Conservation (phyloP, 768 basidiomycete genomes). For the Serendipita vermifera region DNA sequence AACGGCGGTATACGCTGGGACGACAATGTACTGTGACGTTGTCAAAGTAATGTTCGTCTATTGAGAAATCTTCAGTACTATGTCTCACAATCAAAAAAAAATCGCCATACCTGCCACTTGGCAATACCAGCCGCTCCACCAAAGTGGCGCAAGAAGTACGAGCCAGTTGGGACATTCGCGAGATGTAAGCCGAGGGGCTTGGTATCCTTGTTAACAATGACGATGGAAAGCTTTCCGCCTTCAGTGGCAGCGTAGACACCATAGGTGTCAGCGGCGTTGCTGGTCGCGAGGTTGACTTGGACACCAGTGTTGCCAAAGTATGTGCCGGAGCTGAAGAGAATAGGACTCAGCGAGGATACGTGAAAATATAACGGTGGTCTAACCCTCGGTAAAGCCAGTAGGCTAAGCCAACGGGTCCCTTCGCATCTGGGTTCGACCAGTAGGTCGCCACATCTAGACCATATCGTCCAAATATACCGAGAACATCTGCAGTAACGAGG, state of each 20-base stretch:
- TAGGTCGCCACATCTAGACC: conserved; percentile 41
- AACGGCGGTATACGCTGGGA: conserved; percentile 27
- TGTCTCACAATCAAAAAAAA: not conserved
- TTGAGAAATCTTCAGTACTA: not conserved
- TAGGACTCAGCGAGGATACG: not conserved
- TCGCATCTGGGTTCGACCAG: conserved; percentile 37
- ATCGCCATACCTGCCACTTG: conserved; percentile 37
- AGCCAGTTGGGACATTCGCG: conserved; percentile 34
- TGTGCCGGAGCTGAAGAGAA: conserved; percentile 29
- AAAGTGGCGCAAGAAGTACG: conserved; percentile 42
- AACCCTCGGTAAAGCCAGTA: conserved; percentile 47
- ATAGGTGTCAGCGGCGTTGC: conserved; percentile 28
- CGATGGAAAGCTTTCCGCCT: conserved; percentile 30
- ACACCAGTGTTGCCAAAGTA: conserved; percentile 34
- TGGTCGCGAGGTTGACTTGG: conserved; percentile 32
- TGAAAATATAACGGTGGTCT: conserved; percentile 10
- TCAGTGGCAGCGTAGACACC: conserved; percentile 38
- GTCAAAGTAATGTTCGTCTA: conserved; percentile 25
- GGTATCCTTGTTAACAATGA: conserved; percentile 42
- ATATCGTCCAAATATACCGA: conserved; percentile 40
- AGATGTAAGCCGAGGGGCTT: conserved; percentile 30
- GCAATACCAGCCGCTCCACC: conserved; percentile 40
- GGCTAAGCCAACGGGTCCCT: conserved; percentile 38
- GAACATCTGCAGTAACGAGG: conserved; percentile 36
- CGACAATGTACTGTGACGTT: conserved; percentile 24